A percentile compares a stretch with the other conserved stretches of the same genome.
These are phyloP conservation scores for Tolypocladium sp. DNA, from an alignment of 2,329 filamentous ascomycete genomes.

Conservation along the genomic window DNA sequence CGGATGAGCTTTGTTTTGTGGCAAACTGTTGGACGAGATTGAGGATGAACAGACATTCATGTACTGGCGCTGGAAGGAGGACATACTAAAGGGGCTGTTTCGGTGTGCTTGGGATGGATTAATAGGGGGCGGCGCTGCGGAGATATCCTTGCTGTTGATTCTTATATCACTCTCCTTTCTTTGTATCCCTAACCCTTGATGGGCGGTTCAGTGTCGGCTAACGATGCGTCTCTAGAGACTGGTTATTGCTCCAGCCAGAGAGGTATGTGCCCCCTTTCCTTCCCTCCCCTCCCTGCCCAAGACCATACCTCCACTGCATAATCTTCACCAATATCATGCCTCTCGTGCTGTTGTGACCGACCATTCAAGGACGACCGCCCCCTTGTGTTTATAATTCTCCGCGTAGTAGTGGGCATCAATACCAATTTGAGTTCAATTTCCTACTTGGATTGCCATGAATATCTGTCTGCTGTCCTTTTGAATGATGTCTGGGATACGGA, in stretches of 20 bases:
- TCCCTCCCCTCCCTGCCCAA: not conserved
- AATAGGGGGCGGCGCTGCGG: conserved; percentile 5
- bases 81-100: not conserved
- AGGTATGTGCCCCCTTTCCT: conserved; percentile 12
- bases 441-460: too few relatives aligned
- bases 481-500: not conserved
- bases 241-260: conserved; percentile 8
- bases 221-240: conserved; percentile 8
- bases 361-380: not conserved
- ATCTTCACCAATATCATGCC: not conserved
- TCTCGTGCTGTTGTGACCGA: not conserved
- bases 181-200: not conserved
- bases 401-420: not conserved
- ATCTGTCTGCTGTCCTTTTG: not conserved
- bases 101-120: not conserved
- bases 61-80: not conserved
- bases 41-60: not conserved
- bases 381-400: not conserved
- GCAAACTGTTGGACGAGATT: not conserved
- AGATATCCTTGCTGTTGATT: conserved; percentile 4
- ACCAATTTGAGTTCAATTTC: not conserved
- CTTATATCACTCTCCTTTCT: conserved; percentile 1
- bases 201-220: conserved; percentile 13
- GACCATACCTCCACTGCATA: not conserved
- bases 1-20: not conserved